Percentiles rank a stretch among this genome's conserved stretches.
These are phyloP conservation scores for Adansonia gregorii DNA, from an alignment of 441 rosid genomes.

Conservation along the genomic window DNA sequence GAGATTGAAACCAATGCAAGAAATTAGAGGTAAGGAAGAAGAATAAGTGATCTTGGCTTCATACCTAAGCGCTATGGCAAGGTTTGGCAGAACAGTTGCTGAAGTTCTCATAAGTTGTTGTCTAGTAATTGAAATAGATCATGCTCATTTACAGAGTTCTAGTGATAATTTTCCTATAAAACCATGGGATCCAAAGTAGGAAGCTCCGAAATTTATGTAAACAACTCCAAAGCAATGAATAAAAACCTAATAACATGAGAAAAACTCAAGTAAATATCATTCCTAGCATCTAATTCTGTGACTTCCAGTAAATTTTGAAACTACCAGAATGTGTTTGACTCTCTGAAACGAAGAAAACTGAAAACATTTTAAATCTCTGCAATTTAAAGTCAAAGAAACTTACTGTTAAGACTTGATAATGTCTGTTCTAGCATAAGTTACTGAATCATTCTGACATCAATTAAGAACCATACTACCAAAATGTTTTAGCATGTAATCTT, in stretches of 20 bases:
- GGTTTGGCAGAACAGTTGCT: background rate
- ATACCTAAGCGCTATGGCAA: background rate
- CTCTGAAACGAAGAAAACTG: background rate
- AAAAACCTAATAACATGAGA: background rate
- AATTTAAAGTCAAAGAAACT: background rate
- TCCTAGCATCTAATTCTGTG: background rate
- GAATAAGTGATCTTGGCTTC: constrained; percentile 16
- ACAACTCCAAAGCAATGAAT: background rate
- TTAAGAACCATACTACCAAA: background rate
- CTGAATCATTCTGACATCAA: background rate
- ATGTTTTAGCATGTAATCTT: background rate
- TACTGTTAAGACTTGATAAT: background rate
- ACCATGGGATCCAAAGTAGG: constrained; percentile 2
- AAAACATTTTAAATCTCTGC: background rate
- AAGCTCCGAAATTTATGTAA: background rate
- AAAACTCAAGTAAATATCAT: constrained; percentile 5
- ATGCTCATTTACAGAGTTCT: background rate
- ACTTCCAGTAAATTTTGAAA: background rate
- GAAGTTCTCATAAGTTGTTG: background rate
- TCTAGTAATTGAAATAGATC: background rate
- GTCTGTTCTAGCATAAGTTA: background rate
- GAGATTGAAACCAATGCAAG: background rate
- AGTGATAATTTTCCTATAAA: background rate
- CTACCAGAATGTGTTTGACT: background rate
- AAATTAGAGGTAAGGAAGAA: constrained; percentile 18